A percentile compares a stretch with the other conserved stretches of the same genome.
Evolutionary conservation across 2,329 filamentous ascomycete species (phyloP).

Genomic region (Balansia obtecta): DNA sequence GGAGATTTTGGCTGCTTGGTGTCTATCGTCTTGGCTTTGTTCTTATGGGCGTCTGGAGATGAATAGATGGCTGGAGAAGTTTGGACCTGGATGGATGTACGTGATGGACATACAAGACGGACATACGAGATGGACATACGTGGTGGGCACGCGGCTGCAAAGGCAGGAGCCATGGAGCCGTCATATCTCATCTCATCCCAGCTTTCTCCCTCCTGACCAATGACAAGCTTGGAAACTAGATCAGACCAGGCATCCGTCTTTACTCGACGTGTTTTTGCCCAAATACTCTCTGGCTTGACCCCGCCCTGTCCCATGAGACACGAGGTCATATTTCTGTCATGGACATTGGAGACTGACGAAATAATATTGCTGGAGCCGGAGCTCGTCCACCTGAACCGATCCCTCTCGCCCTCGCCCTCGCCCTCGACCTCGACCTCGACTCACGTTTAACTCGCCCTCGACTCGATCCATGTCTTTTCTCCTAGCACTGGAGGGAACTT

Average conservation of each 20-base stretch:
- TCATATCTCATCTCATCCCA: constrained; percentile 2
- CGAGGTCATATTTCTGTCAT: no score
- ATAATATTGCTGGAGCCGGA: not conserved
- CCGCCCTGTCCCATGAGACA: no score
- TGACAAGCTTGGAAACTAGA: not conserved
- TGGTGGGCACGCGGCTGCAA: no score
- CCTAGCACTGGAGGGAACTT: not conserved
- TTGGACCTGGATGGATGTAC: no score
- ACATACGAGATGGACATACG: no score
- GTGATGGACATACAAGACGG: no score
- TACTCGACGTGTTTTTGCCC: not conserved
- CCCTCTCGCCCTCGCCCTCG: no score
- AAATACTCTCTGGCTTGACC: not conserved
- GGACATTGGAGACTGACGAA: no score
- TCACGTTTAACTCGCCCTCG: no score
- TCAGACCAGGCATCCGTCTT: not conserved
- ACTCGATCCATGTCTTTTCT: constrained; percentile 4
- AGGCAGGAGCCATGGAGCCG: not conserved
- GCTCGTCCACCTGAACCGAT: not conserved
- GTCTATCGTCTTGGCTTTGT: not conserved
- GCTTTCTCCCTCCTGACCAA: not conserved
- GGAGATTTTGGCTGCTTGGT: no score
- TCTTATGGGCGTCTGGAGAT: not conserved
- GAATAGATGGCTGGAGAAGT: no score
- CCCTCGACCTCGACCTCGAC: no score